Evolutionary conservation across 225 moss, liverwort and hornwort species (phyloP).

Genomic region (Marchantia paleacea): DNA sequence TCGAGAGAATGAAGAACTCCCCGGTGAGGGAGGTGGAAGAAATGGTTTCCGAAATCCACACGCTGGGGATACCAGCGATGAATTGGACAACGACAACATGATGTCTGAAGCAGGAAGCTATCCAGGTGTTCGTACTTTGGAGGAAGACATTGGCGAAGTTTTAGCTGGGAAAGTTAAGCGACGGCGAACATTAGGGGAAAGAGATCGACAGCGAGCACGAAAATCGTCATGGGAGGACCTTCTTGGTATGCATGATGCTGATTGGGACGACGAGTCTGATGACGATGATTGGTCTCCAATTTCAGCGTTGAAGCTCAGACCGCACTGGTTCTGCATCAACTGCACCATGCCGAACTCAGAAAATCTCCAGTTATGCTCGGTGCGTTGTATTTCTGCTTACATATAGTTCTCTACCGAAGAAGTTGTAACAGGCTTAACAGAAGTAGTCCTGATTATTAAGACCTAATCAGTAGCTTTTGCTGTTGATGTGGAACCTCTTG

Average conservation of each 20-base stretch:
- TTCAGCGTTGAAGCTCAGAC: constrained; percentile 30
- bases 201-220: constrained; percentile 21
- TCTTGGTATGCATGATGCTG: constrained; percentile 19
- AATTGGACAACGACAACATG: constrained; percentile 22
- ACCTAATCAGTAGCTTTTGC: too few relatives aligned
- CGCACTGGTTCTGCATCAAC: constrained; percentile 43
- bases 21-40: constrained; percentile 2
- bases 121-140: constrained; percentile 5
- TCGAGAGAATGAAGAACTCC: neutral
- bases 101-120: constrained; percentile 31
- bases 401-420: neutral
- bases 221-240: constrained; percentile 33
- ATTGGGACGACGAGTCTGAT: constrained; percentile 44
- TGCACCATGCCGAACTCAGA: constrained; percentile 43
- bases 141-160: constrained; percentile 29
- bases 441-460: too few relatives aligned
- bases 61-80: neutral
- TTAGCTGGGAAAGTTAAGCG: constrained; percentile 31
- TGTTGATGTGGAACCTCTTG: too few relatives aligned
- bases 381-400: constrained; percentile 6
- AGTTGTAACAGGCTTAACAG: neutral
- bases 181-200: constrained; percentile 24
- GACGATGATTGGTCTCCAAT: constrained; percentile 46
- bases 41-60: constrained; percentile 12
- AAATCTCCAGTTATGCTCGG: constrained; percentile 28